These are phyloP conservation scores for Cinnamomum chago DNA, from an alignment of 164 flowering plant species.

Conservation along the genomic window DNA sequence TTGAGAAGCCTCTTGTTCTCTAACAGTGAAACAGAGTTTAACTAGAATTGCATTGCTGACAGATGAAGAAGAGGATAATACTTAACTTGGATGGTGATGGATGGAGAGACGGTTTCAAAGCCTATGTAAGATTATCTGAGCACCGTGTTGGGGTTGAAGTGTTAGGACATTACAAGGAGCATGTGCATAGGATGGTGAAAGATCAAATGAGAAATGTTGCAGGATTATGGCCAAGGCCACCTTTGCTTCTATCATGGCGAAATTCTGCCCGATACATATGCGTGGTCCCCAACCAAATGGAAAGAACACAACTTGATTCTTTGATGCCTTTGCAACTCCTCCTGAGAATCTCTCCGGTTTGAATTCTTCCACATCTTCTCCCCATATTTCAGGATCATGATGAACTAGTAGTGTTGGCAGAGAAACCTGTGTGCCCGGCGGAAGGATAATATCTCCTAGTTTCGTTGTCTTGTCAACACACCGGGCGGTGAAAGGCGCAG, in stretches of 20 bases:
- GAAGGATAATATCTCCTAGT: conserved; percentile 17
- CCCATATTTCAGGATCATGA: conserved; percentile 14
- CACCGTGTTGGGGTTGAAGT: conserved; percentile 16
- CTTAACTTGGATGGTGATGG: not conserved
- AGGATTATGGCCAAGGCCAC: conserved; percentile 15
- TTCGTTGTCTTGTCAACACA: not conserved
- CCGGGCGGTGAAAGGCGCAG: conserved; percentile 2
- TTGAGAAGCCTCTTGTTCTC: too few species aligned
- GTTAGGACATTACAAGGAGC: conserved; percentile 5
- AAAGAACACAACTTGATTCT: conserved; percentile 5
- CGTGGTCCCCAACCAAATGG: conserved; percentile 27
- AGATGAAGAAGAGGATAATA: not conserved
- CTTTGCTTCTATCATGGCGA: conserved; percentile 18
- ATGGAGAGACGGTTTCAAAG: not conserved
- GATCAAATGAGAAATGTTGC: conserved; percentile 13
- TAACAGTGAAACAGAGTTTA: too few species aligned
- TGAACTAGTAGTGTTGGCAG: conserved; percentile 14
- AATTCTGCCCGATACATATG: conserved; percentile 17
- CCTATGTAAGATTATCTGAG: conserved; percentile 11
- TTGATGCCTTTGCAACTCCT: conserved; percentile 20
- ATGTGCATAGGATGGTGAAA: conserved; percentile 12
- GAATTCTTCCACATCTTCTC: conserved; percentile 21
- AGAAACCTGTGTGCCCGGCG: conserved; percentile 7
- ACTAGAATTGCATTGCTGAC: too few species aligned
- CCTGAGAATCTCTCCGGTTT: conserved; percentile 21